Base-by-base conservation (phyloP, 2,329 filamentous ascomycete genomes). In the Monosporascus sp. region DNA sequence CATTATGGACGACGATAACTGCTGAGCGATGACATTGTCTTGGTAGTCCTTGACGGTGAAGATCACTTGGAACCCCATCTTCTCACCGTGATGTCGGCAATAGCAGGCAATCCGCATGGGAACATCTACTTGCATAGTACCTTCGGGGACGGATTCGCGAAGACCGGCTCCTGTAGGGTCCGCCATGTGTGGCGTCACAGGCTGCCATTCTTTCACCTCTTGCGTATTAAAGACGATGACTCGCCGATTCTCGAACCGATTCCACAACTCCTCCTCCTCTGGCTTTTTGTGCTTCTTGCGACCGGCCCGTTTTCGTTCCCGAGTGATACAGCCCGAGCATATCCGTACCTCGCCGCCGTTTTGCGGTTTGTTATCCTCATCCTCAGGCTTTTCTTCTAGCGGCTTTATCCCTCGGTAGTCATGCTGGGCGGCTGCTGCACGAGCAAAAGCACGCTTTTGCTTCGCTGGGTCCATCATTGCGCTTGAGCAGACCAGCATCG, bases 41-140 rank as follows among this genome's bases (percentile, higher is more conserved):
- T 83, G 75, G 65, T 83, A 83, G 70, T 97, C 90, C 66, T 92
- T 96, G 64, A 99, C 79, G 1, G 93, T 97, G 71, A 97, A 96
- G 58, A 99, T 96, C 63, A 97, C 91, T 58, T 81, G 78, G 71
- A 97, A 99, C 2, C 93, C 93, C 60, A 87, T 77, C 74, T 97
- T 97, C 72, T 97, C 94, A 55, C 88, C 85, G 63, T 97, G 93
- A 67, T 99, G 93, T 20, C 93, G 85, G 72, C 93, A 97, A 71
- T 97, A 99, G 69, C 93, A 99, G 24, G 92, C 90, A 63, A 99
- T 97, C 9, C 93, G 87, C 92, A 97, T 96, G 0, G 90, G 91
- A 2, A 90, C 84, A 60, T 92, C 87, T 22, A 96, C 85, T 64
- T 90, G 87, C 75, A 90, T 84, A 6, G 87, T 82, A 49, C 83